Conservation (phyloP, 345 rosid genomes). For the Aethionema arabicum region DNA sequence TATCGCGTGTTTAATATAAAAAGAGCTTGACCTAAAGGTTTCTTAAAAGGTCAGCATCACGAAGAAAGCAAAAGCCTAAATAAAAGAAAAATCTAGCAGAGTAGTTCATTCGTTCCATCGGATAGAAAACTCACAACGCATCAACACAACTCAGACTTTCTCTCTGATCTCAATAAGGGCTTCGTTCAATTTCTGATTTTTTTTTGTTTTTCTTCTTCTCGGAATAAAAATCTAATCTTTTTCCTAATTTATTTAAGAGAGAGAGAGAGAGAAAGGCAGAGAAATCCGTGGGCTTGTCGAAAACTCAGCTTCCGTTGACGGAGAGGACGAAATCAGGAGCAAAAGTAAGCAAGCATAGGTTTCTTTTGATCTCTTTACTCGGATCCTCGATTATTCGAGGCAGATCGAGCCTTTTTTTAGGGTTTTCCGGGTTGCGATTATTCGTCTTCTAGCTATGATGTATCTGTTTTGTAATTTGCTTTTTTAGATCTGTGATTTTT, state of each 20-base stretch:
- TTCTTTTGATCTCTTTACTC: not conserved
- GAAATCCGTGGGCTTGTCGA: not conserved
- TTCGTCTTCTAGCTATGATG: not conserved
- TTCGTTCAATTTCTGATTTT: not conserved
- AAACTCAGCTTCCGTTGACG: not conserved
- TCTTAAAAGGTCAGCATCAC: no score
- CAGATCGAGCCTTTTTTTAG: not conserved
- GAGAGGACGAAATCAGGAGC: conserved; percentile 1
- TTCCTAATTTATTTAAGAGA: not conserved
- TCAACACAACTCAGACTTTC: no score
- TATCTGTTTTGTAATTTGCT: not conserved
- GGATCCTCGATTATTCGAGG: not conserved
- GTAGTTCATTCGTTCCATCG: no score
- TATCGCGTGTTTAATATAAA: no score
- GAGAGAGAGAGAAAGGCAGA: not conserved
- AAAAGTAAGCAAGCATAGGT: not conserved
- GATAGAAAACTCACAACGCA: no score
- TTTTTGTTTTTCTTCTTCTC: not conserved
- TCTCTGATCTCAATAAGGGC: not conserved
- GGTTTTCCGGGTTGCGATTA: not conserved
- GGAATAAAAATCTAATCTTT: not conserved
- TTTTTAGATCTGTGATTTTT: not conserved
- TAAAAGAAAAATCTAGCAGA: no score
- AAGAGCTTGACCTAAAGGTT: no score
- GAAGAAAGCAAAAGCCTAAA: no score